Conservation (phyloP, 164 flowering plant genomes). For the Vitis cinerea region DNA sequence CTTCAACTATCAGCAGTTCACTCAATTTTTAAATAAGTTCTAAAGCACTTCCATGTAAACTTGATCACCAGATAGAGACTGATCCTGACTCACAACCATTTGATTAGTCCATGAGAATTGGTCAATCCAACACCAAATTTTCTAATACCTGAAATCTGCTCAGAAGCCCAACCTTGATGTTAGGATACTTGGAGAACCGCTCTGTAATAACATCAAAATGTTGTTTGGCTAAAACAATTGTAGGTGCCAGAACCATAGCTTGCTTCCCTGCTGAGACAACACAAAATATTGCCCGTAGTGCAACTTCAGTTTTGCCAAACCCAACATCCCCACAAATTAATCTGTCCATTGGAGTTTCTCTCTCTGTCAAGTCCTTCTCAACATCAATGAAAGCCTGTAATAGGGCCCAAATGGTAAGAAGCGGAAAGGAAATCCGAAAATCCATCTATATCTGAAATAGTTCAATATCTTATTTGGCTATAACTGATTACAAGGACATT, state of each 20-base stretch:
- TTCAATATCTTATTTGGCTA: no score
- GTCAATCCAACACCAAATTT: background rate
- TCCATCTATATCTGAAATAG: background rate
- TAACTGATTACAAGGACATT: no score
- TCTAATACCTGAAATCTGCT: constrained; percentile 91
- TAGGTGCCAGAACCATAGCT: constrained; percentile 99
- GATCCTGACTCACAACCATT: background rate
- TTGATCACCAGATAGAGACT: no score
- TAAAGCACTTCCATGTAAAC: no score
- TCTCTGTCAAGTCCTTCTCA: constrained; percentile 84
- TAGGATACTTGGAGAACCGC: constrained; percentile 65
- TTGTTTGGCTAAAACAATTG: constrained; percentile 93
- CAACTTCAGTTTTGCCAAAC: constrained; percentile 99
- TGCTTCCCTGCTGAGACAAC: constrained; percentile 91
- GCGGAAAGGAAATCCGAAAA: constrained; percentile 2
- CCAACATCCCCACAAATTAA: constrained; percentile 98
- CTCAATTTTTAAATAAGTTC: no score
- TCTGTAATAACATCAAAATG: constrained; percentile 86
- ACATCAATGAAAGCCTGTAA: constrained; percentile 93
- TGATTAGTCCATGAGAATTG: background rate
- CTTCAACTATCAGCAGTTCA: no score
- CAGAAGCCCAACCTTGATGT: constrained; percentile 78
- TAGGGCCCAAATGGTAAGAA: constrained; percentile 7
- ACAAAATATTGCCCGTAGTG: constrained; percentile 88
- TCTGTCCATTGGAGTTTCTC: constrained; percentile 98